Percentiles rank a stretch among this genome's conserved stretches.
Conservation (phyloP, 805 yeast genomes). For the Candida piceae region DNA sequence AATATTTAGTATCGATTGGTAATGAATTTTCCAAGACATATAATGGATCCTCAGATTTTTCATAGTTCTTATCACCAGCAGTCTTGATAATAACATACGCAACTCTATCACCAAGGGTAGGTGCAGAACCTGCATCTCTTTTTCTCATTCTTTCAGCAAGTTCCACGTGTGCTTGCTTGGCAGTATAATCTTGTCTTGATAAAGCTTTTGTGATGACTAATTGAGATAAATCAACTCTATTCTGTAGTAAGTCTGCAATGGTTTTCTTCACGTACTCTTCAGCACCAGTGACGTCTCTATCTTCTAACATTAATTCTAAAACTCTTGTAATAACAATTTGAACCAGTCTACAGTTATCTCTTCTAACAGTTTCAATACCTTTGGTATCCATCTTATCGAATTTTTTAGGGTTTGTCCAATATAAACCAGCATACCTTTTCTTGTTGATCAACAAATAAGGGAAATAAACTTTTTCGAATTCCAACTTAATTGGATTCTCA, state of each 20-base stretch:
- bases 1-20: slow-evolving; percentile 92
- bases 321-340: slow-evolving; percentile 93
- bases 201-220: slow-evolving; percentile 90
- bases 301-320: slow-evolving; percentile 76
- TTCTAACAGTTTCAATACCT: slow-evolving; percentile 96
- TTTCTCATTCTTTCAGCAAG: slow-evolving; percentile 93
- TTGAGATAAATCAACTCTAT: slow-evolving; percentile 87
- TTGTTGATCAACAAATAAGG: slow-evolving; percentile 93
- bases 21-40: slow-evolving; percentile 87
- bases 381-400: slow-evolving; percentile 97
- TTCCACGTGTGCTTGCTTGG: slow-evolving; percentile 96
- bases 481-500: slow-evolving; percentile 83
- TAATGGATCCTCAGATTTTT: slow-evolving; percentile 94
- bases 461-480: slow-evolving; percentile 93
- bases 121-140: slow-evolving; percentile 97
- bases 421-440: slow-evolving; percentile 94
- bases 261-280: slow-evolving; percentile 79
- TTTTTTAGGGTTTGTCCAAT: slow-evolving; percentile 90
- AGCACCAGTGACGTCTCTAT: slow-evolving; percentile 81
- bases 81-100: slow-evolving; percentile 90
- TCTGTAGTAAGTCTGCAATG: slow-evolving; percentile 85
- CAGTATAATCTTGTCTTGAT: slow-evolving; percentile 85
- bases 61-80: slow-evolving; percentile 82
- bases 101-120: slow-evolving; percentile 94
- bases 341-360: slow-evolving; percentile 94